Conservation (phyloP, 1,284 basidiomycete species). For the Sanghuangporus weigelae region DNA sequence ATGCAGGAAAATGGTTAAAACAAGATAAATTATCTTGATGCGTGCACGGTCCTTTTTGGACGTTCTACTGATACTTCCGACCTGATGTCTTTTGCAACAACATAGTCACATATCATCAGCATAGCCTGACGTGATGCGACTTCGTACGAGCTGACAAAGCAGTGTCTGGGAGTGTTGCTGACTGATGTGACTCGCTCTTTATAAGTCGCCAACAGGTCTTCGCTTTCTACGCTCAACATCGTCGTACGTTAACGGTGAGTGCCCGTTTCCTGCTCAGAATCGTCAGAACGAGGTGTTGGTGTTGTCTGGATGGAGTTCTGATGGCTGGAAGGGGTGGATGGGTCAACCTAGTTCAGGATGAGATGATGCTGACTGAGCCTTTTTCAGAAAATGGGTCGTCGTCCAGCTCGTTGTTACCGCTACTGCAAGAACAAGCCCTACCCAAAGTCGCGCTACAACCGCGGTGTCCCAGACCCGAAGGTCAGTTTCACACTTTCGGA, state of each 20-base stretch:
- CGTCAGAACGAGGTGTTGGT: not conserved
- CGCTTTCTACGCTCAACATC: not conserved
- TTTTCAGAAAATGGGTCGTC: slow-evolving; percentile 73
- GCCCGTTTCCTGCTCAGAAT: not conserved
- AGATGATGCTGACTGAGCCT: not conserved
- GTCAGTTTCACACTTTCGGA: slow-evolving; percentile 30
- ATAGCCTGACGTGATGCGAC: too few species aligned
- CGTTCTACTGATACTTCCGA: too few species aligned
- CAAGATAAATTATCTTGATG: too few species aligned
- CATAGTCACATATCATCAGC: too few species aligned
- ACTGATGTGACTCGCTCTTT: not conserved
- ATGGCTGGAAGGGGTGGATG: not conserved
- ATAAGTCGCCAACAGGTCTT: not conserved
- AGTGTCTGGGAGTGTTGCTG: not conserved
- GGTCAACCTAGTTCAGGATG: not conserved
- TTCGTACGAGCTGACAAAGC: too few species aligned
- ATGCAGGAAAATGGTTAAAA: too few species aligned
- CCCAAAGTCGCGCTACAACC: slow-evolving; percentile 94
- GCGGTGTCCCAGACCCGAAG: slow-evolving; percentile 96
- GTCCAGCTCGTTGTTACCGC: slow-evolving; percentile 93
- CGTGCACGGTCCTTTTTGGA: too few species aligned
- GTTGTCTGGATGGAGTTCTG: slow-evolving; percentile 1
- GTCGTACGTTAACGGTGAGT: not conserved
- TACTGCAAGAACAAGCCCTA: slow-evolving; percentile 99
- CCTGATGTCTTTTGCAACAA: too few species aligned